Percentiles rank a stretch among this genome's conserved stretches.
phyloP scores from a whole-genome alignment of 2,329 filamentous ascomycete genomes.

The Aspergillus nomiae region DNA sequence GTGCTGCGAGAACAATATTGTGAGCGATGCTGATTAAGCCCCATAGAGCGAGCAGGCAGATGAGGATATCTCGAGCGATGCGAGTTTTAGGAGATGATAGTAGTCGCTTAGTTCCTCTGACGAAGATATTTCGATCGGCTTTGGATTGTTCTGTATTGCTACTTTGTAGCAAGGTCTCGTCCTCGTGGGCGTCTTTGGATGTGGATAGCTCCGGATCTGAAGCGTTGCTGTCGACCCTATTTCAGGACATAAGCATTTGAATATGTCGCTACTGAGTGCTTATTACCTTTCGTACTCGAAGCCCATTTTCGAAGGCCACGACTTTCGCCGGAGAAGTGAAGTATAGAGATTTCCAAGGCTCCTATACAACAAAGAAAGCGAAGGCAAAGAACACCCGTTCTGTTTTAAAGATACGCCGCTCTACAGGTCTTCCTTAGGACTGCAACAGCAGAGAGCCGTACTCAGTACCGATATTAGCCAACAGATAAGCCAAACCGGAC shows the following conservation, averaged over 20 bases:
- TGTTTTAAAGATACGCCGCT: background rate
- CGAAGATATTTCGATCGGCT: background rate
- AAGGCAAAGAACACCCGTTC: background rate
- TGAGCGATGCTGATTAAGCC: background rate
- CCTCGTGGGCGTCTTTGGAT: background rate
- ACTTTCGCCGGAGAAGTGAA: background rate
- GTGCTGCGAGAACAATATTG: background rate
- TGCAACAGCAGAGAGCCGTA: background rate
- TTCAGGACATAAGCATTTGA: background rate
- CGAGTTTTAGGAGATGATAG: background rate
- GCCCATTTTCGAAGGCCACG: background rate
- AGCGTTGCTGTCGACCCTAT: background rate
- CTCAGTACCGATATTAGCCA: background rate
- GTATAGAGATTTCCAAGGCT: background rate
- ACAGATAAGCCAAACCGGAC: background rate
- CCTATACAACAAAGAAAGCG: background rate
- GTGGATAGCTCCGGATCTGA: background rate
- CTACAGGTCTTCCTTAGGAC: background rate
- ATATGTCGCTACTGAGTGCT: no score
- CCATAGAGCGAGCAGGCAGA: background rate
- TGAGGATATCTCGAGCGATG: background rate
- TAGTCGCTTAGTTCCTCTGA: background rate
- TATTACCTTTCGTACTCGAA: background rate
- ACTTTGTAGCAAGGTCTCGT: background rate
- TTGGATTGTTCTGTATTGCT: background rate